Evolutionary conservation across 1,139 yeast species (phyloP), one percentile per base, ranked within the genome.

Genomic region (Casaregolazyma lundiana): DNA sequence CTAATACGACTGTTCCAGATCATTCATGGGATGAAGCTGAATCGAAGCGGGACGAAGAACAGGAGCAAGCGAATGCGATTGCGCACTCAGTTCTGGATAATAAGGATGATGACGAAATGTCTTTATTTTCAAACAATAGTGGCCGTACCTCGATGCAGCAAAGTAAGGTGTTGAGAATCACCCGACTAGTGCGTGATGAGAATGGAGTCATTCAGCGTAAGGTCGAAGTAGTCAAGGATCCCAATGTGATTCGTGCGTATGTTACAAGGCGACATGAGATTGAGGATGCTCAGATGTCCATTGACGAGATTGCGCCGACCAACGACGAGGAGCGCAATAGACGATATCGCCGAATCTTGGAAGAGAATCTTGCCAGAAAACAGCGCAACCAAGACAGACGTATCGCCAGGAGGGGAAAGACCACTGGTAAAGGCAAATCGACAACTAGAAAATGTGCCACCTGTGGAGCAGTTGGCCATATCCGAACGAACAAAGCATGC

Each of bases 381-480:
- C 87, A 87, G 63, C 84, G 85, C 60, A 78, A 89, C 49, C 80
- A 78, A 51, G 86, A 81, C 55, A 71, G 83, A 44, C 73, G 84
- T 49, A 69, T 72, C 50, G 80, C 80, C 4, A 72, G 81, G 43
- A 78, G 77, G 60, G 60, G 62, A 26, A 57, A 59, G 38, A 64
- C 68, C 16, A 56, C 58, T 15, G 66, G 65, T 5, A 63, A 64
- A 30, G 68, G 65, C 41, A 87, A 86, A 61, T 80, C 89, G 47
- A 86, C 86, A 1, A 82, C 86, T 6, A 73, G 97, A 62, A 77
- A 88, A 60, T 92, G 97, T 69, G 89, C 95, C 4, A 84, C 95
- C 1, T 92, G 97, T 73, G 97, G 97, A 21, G 95, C 92, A 2
- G 76, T 85, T 57, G 98, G 97, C 0, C 98, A 92, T 64, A 92